Conservation (phyloP, 2,329 filamentous ascomycete genomes). For the Drechslerella stenobrocha region DNA sequence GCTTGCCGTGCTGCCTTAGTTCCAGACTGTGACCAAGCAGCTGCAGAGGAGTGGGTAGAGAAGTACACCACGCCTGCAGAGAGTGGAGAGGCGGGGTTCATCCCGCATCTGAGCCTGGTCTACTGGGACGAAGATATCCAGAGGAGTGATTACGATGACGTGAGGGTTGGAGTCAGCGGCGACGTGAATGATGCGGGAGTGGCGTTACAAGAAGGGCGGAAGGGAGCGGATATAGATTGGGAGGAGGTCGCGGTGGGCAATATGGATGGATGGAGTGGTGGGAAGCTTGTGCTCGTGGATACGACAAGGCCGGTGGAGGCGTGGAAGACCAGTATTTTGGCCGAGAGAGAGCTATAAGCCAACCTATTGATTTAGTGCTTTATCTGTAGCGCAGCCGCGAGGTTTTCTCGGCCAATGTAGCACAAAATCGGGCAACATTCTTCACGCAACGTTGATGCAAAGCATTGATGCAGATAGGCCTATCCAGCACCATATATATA, state of each 20-base stretch:
- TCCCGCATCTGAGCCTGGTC: slow-evolving; percentile 51
- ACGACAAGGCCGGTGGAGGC: slow-evolving; percentile 23
- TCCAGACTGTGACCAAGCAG: slow-evolving; percentile 22
- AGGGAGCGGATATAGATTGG: slow-evolving; percentile 1
- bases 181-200: slow-evolving; percentile 29
- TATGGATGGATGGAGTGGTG: slow-evolving; percentile 34
- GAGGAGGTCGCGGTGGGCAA: slow-evolving; percentile 6
- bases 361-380: no score
- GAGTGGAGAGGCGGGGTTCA: slow-evolving; percentile 49
- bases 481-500: no score
- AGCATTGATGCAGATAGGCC: no score
- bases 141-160: background rate
- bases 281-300: slow-evolving; percentile 32
- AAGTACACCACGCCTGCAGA: slow-evolving; percentile 45
- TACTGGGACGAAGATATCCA: slow-evolving; percentile 39
- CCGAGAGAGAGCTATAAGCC: slow-evolving; percentile 24
- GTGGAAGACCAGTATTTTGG: slow-evolving; percentile 33
- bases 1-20: slow-evolving; percentile 45
- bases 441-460: no score
- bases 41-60: slow-evolving; percentile 48
- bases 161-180: slow-evolving; percentile 12
- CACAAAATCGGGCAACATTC: no score
- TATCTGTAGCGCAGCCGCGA: no score
- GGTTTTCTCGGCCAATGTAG: no score
- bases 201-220: slow-evolving; percentile 3